Evolutionary conservation across 2,329 filamentous ascomycete genomes (phyloP).

Genomic region (Xylaria sp.): DNA sequence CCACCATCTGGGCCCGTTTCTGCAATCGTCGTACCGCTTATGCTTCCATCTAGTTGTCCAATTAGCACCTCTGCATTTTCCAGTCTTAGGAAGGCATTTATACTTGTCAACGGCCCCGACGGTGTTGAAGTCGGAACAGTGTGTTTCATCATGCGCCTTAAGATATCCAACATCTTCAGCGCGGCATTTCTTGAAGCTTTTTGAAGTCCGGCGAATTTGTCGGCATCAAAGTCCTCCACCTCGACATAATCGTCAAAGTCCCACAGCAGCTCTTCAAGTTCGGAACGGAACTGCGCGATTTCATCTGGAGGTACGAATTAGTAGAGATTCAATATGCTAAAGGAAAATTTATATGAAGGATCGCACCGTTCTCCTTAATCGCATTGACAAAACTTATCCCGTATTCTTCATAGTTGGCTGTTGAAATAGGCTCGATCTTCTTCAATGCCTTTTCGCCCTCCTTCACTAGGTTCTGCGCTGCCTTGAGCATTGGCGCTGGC

Average conservation of each 20-base stretch:
- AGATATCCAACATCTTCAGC: constrained; percentile 60
- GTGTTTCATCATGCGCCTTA: constrained; percentile 68
- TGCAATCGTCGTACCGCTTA: constrained; percentile 43
- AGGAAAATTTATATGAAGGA: constrained; percentile 7
- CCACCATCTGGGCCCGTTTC: constrained; percentile 44
- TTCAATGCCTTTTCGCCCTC: constrained; percentile 62
- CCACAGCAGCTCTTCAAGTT: constrained; percentile 64
- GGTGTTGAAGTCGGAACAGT: constrained; percentile 46
- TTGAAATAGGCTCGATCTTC: constrained; percentile 63
- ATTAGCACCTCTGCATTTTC: constrained; percentile 42
- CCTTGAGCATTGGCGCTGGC: constrained; percentile 59
- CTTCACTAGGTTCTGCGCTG: constrained; percentile 59
- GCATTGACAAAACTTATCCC: constrained; percentile 61
- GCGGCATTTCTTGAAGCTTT: constrained; percentile 61
- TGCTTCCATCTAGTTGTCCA: constrained; percentile 43
- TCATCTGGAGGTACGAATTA: constrained; percentile 54
- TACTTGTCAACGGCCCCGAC: constrained; percentile 40
- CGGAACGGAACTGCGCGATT: constrained; percentile 60
- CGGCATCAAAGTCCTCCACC: constrained; percentile 61
- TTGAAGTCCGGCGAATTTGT: constrained; percentile 62
- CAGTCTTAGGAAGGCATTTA: constrained; percentile 40
- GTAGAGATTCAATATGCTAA: constrained; percentile 16
- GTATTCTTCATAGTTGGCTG: constrained; percentile 61
- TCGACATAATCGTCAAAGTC: constrained; percentile 68
- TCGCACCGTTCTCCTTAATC: constrained; percentile 65